Percentiles rank a stretch among this genome's conserved stretches.
Evolutionary conservation across 345 rosid genomes (phyloP).

Genomic region (Sonneratia alba): DNA sequence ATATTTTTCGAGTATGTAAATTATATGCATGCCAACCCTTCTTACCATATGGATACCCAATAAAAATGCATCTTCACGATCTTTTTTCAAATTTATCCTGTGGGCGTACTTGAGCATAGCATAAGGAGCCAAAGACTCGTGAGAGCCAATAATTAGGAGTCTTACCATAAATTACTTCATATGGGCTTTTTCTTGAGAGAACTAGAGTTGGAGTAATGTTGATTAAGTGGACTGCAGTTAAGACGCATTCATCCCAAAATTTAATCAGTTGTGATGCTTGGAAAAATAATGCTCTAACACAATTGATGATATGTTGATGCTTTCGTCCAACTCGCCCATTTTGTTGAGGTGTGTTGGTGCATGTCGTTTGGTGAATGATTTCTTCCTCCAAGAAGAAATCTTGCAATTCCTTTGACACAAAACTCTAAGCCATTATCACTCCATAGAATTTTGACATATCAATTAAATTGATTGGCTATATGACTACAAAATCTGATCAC

Average conservation of each 20-base stretch:
- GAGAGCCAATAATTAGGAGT: not conserved
- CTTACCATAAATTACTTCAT: not conserved
- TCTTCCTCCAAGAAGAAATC: not conserved
- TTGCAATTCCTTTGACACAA: not conserved
- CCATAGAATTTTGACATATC: not conserved
- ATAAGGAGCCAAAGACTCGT: not conserved
- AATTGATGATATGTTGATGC: slow-evolving; percentile 3
- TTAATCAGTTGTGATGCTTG: not conserved
- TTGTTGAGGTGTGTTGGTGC: slow-evolving; percentile 10
- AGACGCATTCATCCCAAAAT: slow-evolving; percentile 11
- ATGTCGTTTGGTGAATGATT: not conserved
- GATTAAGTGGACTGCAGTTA: not conserved
- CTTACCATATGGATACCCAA: too few relatives aligned
- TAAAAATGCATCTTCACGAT: too few relatives aligned
- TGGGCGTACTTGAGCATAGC: not conserved
- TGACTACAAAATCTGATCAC: not conserved
- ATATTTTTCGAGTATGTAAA: too few relatives aligned
- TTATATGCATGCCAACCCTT: too few relatives aligned
- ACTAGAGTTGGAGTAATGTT: not conserved
- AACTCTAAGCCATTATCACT: not conserved
- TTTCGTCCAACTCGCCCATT: slow-evolving; percentile 11
- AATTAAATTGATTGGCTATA: not conserved
- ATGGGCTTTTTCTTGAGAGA: not conserved
- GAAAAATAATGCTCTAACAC: not conserved
- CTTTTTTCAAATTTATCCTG: too few relatives aligned